Conservation (phyloP, 495 filamentous ascomycete genomes). For the Tuber microsphaerosporum region DNA sequence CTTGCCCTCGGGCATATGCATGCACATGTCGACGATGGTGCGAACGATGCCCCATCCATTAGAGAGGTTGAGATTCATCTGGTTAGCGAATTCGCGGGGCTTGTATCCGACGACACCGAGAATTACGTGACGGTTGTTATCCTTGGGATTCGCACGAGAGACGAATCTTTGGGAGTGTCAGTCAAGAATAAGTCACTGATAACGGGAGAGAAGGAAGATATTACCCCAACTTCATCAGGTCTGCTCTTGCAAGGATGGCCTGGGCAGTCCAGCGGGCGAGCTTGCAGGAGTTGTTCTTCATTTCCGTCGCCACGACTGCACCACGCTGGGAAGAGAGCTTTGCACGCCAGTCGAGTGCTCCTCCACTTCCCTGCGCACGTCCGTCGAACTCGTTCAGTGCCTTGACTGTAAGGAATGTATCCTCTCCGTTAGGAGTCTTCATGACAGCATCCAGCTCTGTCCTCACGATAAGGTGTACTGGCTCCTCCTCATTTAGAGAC, state of each 20-base stretch:
- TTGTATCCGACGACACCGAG: conserved; percentile 96
- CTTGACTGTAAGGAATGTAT: conserved; percentile 86
- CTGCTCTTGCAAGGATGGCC: conserved; percentile 87
- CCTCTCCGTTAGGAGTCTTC: conserved; percentile 79
- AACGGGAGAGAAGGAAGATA: conserved; percentile 31
- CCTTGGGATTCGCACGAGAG: conserved; percentile 83
- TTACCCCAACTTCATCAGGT: conserved; percentile 94
- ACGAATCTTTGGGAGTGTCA: conserved; percentile 59
- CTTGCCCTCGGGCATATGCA: conserved; percentile 65
- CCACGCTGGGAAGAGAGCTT: conserved; percentile 89
- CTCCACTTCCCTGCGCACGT: conserved; percentile 90
- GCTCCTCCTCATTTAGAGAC: conserved; percentile 84
- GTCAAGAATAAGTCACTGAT: neutral
- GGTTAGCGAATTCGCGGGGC: conserved; percentile 86
- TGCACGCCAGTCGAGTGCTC: conserved; percentile 88
- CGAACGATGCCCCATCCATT: conserved; percentile 99
- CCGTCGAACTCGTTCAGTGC: conserved; percentile 97
- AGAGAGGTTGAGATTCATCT: conserved; percentile 93
- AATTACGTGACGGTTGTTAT: conserved; percentile 80
- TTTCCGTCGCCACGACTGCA: conserved; percentile 96
- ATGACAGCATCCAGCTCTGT: conserved; percentile 94
- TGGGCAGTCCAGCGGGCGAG: conserved; percentile 94
- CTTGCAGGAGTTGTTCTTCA: conserved; percentile 99
- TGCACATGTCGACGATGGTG: conserved; percentile 86
- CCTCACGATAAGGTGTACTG: conserved; percentile 82